Evolutionary conservation across 805 yeast genomes (phyloP).

Genomic region (Wickerhamiella nectarea): DNA sequence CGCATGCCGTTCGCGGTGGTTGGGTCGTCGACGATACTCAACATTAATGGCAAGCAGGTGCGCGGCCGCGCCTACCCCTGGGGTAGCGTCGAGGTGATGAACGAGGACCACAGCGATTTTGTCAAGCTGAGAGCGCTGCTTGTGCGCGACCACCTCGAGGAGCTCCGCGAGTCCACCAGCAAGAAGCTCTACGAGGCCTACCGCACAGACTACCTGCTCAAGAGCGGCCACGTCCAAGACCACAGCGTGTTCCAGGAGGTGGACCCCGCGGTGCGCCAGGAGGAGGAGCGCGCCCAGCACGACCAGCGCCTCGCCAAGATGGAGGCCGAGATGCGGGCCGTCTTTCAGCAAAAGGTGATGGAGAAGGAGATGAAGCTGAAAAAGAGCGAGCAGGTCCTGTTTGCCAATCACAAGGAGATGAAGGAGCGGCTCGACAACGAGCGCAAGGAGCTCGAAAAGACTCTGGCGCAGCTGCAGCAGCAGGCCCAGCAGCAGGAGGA

Average conservation of each 20-base stretch:
- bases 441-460: slow-evolving; percentile 79
- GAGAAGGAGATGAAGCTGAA: slow-evolving; percentile 96
- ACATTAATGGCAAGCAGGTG: slow-evolving; percentile 61
- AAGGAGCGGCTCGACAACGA: slow-evolving; percentile 85
- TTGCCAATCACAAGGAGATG: slow-evolving; percentile 92
- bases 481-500: slow-evolving; percentile 13
- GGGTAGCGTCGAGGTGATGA: slow-evolving; percentile 94
- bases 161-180: slow-evolving; percentile 74
- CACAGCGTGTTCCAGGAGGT: slow-evolving; percentile 84
- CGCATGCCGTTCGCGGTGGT: slow-evolving; percentile 87
- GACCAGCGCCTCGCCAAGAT: slow-evolving; percentile 86
- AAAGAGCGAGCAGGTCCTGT: slow-evolving; percentile 91
- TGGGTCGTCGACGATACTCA: slow-evolving; percentile 68
- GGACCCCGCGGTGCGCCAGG: slow-evolving; percentile 83
- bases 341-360: slow-evolving; percentile 88
- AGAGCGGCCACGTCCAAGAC: slow-evolving; percentile 86
- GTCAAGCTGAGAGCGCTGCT: slow-evolving; percentile 76
- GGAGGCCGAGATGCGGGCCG: slow-evolving; percentile 93
- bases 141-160: slow-evolving; percentile 84
- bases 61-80: slow-evolving; percentile 94
- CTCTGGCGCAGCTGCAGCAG: slow-evolving; percentile 53
- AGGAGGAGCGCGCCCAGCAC: slow-evolving; percentile 84
- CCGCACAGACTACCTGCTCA: slow-evolving; percentile 66
- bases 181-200: slow-evolving; percentile 72
- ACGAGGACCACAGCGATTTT: slow-evolving; percentile 87